These are phyloP conservation scores for Plantago coronopus DNA, from an alignment of 305 asterid genomes.

Conservation along the genomic window DNA sequence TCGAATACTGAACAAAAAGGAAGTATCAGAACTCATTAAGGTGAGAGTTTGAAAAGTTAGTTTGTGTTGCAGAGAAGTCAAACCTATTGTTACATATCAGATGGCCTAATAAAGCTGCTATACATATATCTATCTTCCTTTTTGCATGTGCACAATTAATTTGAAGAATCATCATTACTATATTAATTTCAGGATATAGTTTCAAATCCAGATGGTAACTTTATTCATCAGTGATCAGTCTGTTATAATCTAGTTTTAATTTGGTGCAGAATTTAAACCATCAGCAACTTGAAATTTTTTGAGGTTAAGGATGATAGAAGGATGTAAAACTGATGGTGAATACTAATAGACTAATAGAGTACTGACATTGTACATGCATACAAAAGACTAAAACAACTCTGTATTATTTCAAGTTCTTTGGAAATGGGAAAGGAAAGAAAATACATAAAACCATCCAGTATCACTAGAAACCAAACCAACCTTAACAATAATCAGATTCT, in stretches of 20 bases:
- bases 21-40: slow-evolving; percentile 28
- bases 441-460: slow-evolving; percentile 5
- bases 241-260: slow-evolving; percentile 5
- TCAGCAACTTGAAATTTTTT: slow-evolving; percentile 3
- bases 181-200: neutral
- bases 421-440: slow-evolving; percentile 7
- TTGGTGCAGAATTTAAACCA: slow-evolving; percentile 1
- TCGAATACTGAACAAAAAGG: slow-evolving; percentile 64
- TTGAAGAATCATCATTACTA: no score
- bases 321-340: no score
- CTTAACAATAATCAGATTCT: slow-evolving; percentile 8
- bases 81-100: no score
- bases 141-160: no score
- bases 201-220: slow-evolving; percentile 1
- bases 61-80: slow-evolving; percentile 22
- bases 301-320: slow-evolving; percentile 5
- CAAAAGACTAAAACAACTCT: neutral
- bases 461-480: slow-evolving; percentile 12
- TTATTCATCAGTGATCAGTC: neutral
- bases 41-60: slow-evolving; percentile 15
- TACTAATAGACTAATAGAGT: neutral
- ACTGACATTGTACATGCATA: neutral
- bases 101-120: no score
- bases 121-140: no score
- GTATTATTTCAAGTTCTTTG: neutral